phyloP scores from a whole-genome alignment of 768 basidiomycete genomes.

The Crepidotus variabilis region DNA sequence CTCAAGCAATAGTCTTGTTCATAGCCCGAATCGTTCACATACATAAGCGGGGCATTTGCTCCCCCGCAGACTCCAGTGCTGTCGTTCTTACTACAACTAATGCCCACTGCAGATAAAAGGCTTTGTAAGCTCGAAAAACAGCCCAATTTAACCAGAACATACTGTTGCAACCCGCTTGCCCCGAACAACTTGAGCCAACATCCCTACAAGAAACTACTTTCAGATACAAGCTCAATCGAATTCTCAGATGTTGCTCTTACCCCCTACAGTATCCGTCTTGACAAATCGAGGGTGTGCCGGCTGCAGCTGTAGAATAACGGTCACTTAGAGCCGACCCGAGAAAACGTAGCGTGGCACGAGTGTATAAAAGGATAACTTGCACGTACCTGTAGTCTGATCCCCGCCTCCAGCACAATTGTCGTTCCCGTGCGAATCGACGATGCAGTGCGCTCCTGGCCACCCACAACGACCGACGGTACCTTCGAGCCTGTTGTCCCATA shows the following conservation, averaged over 20 bases:
- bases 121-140: not conserved
- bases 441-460: conserved; percentile 9
- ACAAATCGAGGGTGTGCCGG: not conserved
- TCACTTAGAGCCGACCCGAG: not conserved
- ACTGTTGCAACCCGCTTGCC: conserved; percentile 3
- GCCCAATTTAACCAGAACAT: not conserved
- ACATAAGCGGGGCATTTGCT: not conserved
- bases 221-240: not conserved
- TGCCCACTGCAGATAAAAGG: not conserved
- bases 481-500: conserved; percentile 8
- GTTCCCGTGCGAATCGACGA: conserved; percentile 1
- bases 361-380: no score
- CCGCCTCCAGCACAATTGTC: conserved; percentile 12
- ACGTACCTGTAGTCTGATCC: conserved; percentile 3
- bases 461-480: conserved; percentile 11
- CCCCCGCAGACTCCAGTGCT: conserved; percentile 7
- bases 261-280: not conserved
- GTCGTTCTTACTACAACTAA: not conserved
- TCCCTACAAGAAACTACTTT: not conserved
- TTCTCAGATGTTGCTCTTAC: not conserved
- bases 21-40: conserved; percentile 4
- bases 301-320: not conserved
- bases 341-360: not conserved
- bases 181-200: not conserved
- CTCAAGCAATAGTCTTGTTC: conserved; percentile 10